phyloP scores from a whole-genome alignment of 257 asterid genomes.

The Paulownia fortunei region DNA sequence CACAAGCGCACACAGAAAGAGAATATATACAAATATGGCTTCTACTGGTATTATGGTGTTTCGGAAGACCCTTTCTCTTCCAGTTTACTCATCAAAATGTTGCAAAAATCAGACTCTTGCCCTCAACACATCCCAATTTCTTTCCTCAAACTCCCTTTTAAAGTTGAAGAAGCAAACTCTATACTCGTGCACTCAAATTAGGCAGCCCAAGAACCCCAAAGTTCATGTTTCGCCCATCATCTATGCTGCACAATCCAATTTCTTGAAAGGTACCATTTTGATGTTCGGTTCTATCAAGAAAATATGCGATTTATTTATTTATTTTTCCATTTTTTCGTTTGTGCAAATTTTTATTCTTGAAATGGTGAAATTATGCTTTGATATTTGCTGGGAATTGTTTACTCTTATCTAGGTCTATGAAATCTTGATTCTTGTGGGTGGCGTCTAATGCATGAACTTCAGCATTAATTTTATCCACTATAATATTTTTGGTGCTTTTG shows the following conservation, averaged over 20 bases:
- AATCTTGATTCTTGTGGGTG: neutral
- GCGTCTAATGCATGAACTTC: neutral
- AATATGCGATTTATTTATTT: neutral
- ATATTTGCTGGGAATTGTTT: neutral
- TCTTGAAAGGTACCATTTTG: constrained; percentile 56
- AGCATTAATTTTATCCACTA: neutral
- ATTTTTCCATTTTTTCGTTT: neutral
- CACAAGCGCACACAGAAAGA: neutral
- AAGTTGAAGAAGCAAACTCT: constrained; percentile 45
- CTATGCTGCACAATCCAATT: constrained; percentile 62
- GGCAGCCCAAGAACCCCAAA: constrained; percentile 38
- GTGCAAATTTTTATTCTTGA: neutral
- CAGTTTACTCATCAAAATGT: constrained; percentile 25
- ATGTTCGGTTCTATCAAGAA: neutral
- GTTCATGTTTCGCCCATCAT: constrained; percentile 36
- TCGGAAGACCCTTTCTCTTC: constrained; percentile 24
- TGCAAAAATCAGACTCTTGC: constrained; percentile 13
- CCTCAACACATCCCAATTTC: constrained; percentile 38
- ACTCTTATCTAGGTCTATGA: neutral
- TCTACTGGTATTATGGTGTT: constrained; percentile 18
- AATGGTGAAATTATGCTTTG: constrained; percentile 14
- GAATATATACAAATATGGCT: constrained; percentile 30
- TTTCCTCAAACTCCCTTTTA: constrained; percentile 38
- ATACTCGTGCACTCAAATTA: constrained; percentile 36
- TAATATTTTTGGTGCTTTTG: neutral